Evolutionary conservation across 805 yeast genomes (phyloP), one percentile per base, ranked within the genome.

Genomic region (Lachancea waltii): DNA sequence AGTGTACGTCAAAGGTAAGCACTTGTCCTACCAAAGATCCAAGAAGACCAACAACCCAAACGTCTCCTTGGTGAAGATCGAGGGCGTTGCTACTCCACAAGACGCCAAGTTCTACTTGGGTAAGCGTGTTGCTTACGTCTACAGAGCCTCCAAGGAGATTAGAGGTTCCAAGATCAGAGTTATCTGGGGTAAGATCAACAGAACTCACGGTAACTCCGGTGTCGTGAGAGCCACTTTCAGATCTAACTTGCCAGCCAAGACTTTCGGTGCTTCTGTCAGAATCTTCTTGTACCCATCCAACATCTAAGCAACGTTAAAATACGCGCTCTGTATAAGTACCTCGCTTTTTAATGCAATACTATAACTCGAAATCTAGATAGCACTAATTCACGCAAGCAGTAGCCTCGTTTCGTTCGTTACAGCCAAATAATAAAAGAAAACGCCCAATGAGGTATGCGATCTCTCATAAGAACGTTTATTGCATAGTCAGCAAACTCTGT

Each of bases 1-100:
- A 85, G 94, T 92, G 77, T 92, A 92, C 96, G 97, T 92, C 75
- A 92, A 90, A 82, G 98, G 97, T 77, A 92, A 90, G 82, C 98
- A 92, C 84, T 70, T 92, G 68, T 89, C 97, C 64, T 92, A 90
- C 95, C 97, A 92, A 81, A 94, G 98, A 79, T 87, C 97, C 63
- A 92, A 92, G 87, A 80, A 80, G 72, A 85, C 83, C 69, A 87
- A 81, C 82, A 85, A 92, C 94, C 97, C 98, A 72, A 83, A 85
- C 77, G 85, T 85, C 62, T 92, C 98, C 54, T 80, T 92, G 72
- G 76, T 92, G 70, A 85, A 92, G 79, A 82, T 90, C 66, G 98
- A 92, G 78, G 95, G 95, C 73, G 98, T 92, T 62, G 69, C 81
- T 53, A 67, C 74, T 67, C 77, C 95, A 62, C 81, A 85, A 69